These are phyloP conservation scores for Talaromyces sp. DNA, from an alignment of 2,329 filamentous ascomycete genomes.

Conservation along the genomic window DNA sequence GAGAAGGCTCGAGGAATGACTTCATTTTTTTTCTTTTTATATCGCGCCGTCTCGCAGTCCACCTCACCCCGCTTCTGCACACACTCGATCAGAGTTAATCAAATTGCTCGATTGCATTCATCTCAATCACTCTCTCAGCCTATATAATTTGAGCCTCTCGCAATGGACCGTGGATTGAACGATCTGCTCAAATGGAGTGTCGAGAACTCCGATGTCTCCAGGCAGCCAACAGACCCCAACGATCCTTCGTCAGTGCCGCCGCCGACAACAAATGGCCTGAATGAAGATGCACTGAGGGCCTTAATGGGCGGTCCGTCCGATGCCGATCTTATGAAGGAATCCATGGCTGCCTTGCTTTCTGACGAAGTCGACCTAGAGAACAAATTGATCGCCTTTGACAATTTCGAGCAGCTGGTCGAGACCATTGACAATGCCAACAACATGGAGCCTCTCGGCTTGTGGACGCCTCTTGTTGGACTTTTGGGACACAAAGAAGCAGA, in stretches of 20 bases:
- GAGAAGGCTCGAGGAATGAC: slow-evolving; percentile 8
- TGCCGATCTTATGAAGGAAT: slow-evolving; percentile 82
- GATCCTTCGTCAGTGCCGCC: slow-evolving; percentile 27
- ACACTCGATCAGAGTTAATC: neutral
- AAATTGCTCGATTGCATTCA: neutral
- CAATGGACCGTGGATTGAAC: slow-evolving; percentile 62
- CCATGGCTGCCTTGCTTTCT: slow-evolving; percentile 70
- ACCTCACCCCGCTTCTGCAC: neutral
- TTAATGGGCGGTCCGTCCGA: slow-evolving; percentile 82
- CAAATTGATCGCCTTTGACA: slow-evolving; percentile 83
- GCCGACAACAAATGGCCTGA: slow-evolving; percentile 44
- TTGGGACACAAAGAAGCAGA: slow-evolving; percentile 65
- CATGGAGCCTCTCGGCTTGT: slow-evolving; percentile 70
- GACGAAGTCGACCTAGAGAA: slow-evolving; percentile 64
- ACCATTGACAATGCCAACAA: slow-evolving; percentile 96
- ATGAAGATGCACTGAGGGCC: slow-evolving; percentile 64
- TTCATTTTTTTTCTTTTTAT: neutral
- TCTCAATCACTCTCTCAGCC: neutral
- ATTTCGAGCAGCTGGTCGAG: slow-evolving; percentile 90
- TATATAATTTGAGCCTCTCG: slow-evolving; percentile 18
- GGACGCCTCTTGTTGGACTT: slow-evolving; percentile 72
- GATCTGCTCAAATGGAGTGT: slow-evolving; percentile 75
- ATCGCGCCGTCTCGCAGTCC: neutral
- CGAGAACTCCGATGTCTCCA: slow-evolving; percentile 51
- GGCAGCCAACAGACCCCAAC: slow-evolving; percentile 24